Base-by-base conservation (phyloP, 2,329 filamentous ascomycete genomes). In the Aspergillus fischeri region DNA sequence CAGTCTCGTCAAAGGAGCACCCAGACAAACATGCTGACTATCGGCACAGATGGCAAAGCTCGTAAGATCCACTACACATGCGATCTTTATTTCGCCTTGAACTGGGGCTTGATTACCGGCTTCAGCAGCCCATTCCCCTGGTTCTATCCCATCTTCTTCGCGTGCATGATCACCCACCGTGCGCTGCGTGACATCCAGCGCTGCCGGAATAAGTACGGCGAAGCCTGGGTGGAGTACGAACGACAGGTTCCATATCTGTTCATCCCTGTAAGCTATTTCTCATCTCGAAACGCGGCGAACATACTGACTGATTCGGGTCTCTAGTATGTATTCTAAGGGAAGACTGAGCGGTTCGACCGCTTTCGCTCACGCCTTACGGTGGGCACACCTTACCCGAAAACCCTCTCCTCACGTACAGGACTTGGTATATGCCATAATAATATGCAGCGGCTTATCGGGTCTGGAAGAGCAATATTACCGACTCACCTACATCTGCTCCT, bases 141-240 rank as follows among this genome's bases (percentile, higher is more conserved):
- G 90, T 94, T 95, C 75, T 93, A 95, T 71, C 88, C 90, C 0
- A 74, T 89, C 38, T 95, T 95, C 79, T 95, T 95, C 72, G 79
- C 80, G 20, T 76, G 77, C 64, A 93, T 93, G 90, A 93, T 94
- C 68, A 80, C 86, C 9, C 91, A 95, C 73, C 87, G 91, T 58
- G 88, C 90, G 4, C 78, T 79, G 63, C 82, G 91, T 59, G 91
- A 95, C 70, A 90, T 92, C 59, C 80, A 88, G 71, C 81, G 86
- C 62, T 95, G 91, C 75, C 82, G 84, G 55, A 80, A 80, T 65
- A 92, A 90, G 80, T 95, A 95, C 74, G 90, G 90, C 24, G 87
- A 91, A 63, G 86, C 88, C 11, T 95, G 91, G 91, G 77, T 78
- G 49, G 86, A 93, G 79, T 95, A 95, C 71, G 88, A 90, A 80